Conservation (phyloP, 495 filamentous ascomycete species). For the Trichocladium antarcticum region DNA sequence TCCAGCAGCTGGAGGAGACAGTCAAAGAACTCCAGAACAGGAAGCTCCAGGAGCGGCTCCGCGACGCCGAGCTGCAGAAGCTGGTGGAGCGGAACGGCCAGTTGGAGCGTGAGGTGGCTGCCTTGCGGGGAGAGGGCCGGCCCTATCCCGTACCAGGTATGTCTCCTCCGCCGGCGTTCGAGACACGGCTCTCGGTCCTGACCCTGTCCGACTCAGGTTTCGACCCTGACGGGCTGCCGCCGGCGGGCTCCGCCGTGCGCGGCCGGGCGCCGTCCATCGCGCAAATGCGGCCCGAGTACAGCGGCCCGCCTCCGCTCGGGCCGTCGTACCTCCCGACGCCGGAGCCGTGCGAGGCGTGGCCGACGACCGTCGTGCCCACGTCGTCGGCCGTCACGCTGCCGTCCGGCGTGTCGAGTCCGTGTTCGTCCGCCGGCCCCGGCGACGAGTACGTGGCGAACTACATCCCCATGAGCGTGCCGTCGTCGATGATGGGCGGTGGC, state of each 20-base stretch:
- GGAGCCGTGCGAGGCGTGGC: conserved; percentile 29
- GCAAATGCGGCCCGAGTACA: conserved; percentile 12
- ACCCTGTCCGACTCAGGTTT: conserved; percentile 9
- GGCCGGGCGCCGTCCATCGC: conserved; percentile 10
- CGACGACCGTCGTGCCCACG: conserved; percentile 18
- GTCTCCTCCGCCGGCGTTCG: background rate
- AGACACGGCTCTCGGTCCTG: conserved; percentile 8
- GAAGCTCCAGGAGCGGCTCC: conserved; percentile 54
- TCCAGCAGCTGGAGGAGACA: conserved; percentile 57
- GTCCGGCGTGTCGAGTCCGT: conserved; percentile 35
- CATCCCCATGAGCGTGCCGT: conserved; percentile 29
- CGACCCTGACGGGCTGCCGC: conserved; percentile 10
- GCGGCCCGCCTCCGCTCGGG: conserved; percentile 10
- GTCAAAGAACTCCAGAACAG: background rate
- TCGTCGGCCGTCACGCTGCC: conserved; percentile 17
- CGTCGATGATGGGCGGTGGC: conserved; percentile 22
- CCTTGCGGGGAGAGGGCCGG: background rate
- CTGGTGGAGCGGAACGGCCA: conserved; percentile 29
- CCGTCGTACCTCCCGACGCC: conserved; percentile 26
- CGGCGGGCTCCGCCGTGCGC: conserved; percentile 4
- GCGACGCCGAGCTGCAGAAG: conserved; percentile 24
- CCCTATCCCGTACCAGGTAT: conserved; percentile 18
- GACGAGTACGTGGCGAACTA: conserved; percentile 32
- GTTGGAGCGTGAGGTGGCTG: conserved; percentile 29
- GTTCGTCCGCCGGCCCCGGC: conserved; percentile 29